These are phyloP conservation scores for Fagus crenata DNA, from an alignment of 306 rosid genomes.

Conservation along the genomic window DNA sequence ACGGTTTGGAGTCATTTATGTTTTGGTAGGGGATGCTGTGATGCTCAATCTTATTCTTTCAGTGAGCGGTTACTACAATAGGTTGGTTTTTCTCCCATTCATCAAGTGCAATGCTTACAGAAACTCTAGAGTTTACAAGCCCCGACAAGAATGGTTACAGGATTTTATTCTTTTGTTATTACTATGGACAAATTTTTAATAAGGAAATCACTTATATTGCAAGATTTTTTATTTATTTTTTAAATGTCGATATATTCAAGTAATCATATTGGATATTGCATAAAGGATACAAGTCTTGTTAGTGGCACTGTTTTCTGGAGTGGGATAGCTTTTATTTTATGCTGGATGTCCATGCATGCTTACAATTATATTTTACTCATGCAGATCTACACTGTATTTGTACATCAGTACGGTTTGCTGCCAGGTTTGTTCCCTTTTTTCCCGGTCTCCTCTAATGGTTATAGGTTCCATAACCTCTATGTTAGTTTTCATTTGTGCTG, in stretches of 20 bases:
- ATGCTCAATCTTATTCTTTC: slow-evolving; percentile 62
- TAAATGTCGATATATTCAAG: background rate
- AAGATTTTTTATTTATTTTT: too few relatives aligned
- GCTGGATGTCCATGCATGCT: background rate
- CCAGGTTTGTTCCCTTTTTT: slow-evolving; percentile 47
- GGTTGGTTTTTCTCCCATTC: slow-evolving; percentile 44
- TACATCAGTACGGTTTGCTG: slow-evolving; percentile 49
- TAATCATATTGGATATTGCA: background rate
- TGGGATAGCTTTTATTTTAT: slow-evolving; percentile 3
- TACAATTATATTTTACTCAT: slow-evolving; percentile 29
- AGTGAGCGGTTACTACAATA: slow-evolving; percentile 47
- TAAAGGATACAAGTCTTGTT: background rate
- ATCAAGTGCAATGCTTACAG: background rate
- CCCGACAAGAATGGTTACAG: too few relatives aligned
- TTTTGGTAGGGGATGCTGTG: slow-evolving; percentile 71
- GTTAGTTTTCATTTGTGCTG: slow-evolving; percentile 4
- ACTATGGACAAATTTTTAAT: too few relatives aligned
- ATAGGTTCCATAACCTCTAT: slow-evolving; percentile 6
- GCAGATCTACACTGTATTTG: slow-evolving; percentile 60
- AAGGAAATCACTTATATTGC: too few relatives aligned
- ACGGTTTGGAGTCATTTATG: slow-evolving; percentile 77
- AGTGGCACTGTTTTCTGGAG: slow-evolving; percentile 3
- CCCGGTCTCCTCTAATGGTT: background rate
- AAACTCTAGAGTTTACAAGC: too few relatives aligned
- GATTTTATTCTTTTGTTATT: too few relatives aligned